Conservation (phyloP, 176 grass and related monocot genomes). For the Areca catechu region DNA sequence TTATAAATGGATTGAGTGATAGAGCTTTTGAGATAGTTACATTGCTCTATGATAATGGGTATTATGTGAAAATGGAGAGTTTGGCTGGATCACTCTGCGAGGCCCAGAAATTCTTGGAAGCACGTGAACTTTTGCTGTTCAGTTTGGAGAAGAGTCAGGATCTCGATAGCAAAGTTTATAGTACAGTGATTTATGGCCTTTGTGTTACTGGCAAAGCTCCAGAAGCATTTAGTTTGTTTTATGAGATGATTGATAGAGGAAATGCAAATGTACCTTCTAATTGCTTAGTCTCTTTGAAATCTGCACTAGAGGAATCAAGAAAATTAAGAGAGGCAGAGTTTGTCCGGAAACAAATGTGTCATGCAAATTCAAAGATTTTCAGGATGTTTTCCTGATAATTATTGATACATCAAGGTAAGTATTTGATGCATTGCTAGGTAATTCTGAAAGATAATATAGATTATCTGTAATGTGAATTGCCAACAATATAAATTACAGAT, state of each 20-base stretch:
- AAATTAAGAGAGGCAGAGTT: slow-evolving; percentile 50
- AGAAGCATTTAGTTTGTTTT: slow-evolving; percentile 66
- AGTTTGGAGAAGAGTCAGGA: slow-evolving; percentile 43
- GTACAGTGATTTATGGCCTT: slow-evolving; percentile 48
- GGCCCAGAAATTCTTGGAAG: slow-evolving; percentile 55
- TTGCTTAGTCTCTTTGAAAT: slow-evolving; percentile 47
- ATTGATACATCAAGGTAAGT: too few relatives aligned
- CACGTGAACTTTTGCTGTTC: slow-evolving; percentile 51
- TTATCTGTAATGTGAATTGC: too few relatives aligned
- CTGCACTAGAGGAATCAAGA: slow-evolving; percentile 46
- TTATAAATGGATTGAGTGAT: slow-evolving; percentile 33
- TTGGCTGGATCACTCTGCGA: slow-evolving; percentile 37
- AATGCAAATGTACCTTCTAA: slow-evolving; percentile 25
- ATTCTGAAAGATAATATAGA: too few relatives aligned
- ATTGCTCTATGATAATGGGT: slow-evolving; percentile 52
- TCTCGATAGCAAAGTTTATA: slow-evolving; percentile 21
- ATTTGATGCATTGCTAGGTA: too few relatives aligned
- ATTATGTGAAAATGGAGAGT: slow-evolving; percentile 74
- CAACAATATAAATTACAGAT: too few relatives aligned
- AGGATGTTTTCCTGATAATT: too few relatives aligned
- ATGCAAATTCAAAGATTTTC: slow-evolving; percentile 7
- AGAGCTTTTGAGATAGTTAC: slow-evolving; percentile 42
- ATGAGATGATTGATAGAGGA: slow-evolving; percentile 44
- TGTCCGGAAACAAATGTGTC: slow-evolving; percentile 61
- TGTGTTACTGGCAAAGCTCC: slow-evolving; percentile 43